These are phyloP conservation scores for Suillus luteus DNA, from an alignment of 768 basidiomycete genomes.

Conservation along the genomic window DNA sequence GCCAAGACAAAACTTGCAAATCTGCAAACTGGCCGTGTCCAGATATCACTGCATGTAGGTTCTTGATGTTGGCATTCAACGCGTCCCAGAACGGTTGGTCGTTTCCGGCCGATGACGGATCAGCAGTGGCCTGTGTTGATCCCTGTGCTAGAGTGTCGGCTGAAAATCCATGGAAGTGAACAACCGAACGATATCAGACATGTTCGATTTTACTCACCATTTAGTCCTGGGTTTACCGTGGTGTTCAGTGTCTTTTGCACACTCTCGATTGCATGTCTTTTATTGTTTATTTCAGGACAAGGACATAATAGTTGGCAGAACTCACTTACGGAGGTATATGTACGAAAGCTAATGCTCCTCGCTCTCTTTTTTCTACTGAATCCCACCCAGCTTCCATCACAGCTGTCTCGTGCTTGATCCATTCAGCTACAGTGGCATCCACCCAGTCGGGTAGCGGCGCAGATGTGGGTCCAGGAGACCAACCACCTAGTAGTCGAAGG, in stretches of 20 bases:
- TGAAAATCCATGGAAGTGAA: constrained; percentile 24
- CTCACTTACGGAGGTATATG: constrained; percentile 70
- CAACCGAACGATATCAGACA: background rate
- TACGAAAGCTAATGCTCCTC: constrained; percentile 65
- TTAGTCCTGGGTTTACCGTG: constrained; percentile 43
- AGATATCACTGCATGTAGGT: constrained; percentile 66
- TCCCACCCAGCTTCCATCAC: constrained; percentile 64
- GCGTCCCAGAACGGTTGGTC: constrained; percentile 67
- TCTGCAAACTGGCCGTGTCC: constrained; percentile 56
- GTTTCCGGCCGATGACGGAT: constrained; percentile 40
- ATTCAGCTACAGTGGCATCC: constrained; percentile 58
- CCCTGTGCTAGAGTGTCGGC: constrained; percentile 56
- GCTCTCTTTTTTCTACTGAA: constrained; percentile 41
- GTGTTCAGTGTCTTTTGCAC: constrained; percentile 39
- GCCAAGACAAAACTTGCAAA: constrained; percentile 12
- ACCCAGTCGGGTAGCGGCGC: constrained; percentile 62
- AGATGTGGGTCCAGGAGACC: constrained; percentile 39
- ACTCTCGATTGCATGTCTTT: constrained; percentile 31
- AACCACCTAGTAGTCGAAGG: constrained; percentile 43
- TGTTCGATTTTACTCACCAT: constrained; percentile 31
- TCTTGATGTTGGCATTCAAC: constrained; percentile 57
- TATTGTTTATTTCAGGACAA: constrained; percentile 7
- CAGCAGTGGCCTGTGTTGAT: constrained; percentile 58
- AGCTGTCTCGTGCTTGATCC: constrained; percentile 56
- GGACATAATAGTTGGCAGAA: background rate